A percentile compares a stretch with the other conserved stretches of the same genome.
Conservation (phyloP, 352 stramenopile genomes). For the Globisporangium ultimum region DNA sequence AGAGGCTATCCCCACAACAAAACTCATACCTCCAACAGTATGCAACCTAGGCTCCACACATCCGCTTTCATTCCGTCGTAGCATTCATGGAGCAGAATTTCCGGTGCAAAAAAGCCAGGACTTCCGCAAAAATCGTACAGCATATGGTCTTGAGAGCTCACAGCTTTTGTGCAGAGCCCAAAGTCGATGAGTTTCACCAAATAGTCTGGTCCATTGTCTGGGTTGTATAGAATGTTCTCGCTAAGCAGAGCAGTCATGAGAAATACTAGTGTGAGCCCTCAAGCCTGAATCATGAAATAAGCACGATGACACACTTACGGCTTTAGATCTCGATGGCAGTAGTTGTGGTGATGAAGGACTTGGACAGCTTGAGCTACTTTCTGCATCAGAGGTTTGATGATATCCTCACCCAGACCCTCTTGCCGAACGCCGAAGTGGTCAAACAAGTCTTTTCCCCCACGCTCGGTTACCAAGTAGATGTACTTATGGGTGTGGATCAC, state of each 20-base stretch:
- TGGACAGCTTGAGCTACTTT: conserved; percentile 49
- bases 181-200: conserved; percentile 82
- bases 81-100: conserved; percentile 58
- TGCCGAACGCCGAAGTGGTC: conserved; percentile 63
- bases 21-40: conserved; percentile 63
- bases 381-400: conserved; percentile 37
- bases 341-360: conserved; percentile 57
- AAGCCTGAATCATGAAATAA: not conserved
- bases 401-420: conserved; percentile 43
- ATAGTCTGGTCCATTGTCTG: conserved; percentile 16
- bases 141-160: conserved; percentile 24
- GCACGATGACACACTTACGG: conserved; percentile 29
- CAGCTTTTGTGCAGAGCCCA: conserved; percentile 59
- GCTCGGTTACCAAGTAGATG: conserved; percentile 84
- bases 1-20: not conserved
- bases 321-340: conserved; percentile 79
- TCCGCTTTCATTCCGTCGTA: conserved; percentile 81
- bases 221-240: conserved; percentile 71
- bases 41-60: conserved; percentile 84
- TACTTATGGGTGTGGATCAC: conserved; percentile 76
- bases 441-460: conserved; percentile 81
- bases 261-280: not conserved
- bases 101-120: conserved; percentile 83
- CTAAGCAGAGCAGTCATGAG: conserved; percentile 14
- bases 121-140: conserved; percentile 79